phyloP scores from a whole-genome alignment of 2,329 filamentous ascomycete species.

The Stachybotrys chartarum region DNA sequence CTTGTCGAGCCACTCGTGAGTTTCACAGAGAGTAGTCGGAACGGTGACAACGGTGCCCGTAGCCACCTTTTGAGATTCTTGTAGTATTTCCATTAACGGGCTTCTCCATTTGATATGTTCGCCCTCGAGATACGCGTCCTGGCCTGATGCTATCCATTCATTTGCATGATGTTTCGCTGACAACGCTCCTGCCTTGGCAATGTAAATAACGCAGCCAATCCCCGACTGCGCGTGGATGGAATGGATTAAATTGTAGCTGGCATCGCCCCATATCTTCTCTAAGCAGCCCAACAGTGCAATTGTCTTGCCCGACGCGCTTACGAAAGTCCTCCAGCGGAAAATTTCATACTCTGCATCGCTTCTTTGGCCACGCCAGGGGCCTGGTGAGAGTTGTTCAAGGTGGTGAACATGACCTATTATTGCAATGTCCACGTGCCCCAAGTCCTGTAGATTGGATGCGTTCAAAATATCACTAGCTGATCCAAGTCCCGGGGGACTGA shows the following conservation, averaged over 20 bases:
- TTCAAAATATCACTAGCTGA: background rate
- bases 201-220: background rate
- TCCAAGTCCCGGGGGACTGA: background rate
- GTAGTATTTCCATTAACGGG: background rate
- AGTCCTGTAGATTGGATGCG: background rate
- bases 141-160: constrained; percentile 1
- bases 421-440: background rate
- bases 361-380: background rate
- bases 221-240: background rate
- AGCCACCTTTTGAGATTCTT: background rate
- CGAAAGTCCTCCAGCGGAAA: background rate
- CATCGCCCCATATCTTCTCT: background rate
- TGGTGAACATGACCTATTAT: background rate
- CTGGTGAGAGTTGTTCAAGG: background rate
- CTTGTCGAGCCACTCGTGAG: background rate
- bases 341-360: background rate
- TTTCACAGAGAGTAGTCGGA: background rate
- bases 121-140: background rate
- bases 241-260: background rate
- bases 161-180: background rate
- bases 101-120: background rate
- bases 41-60: background rate
- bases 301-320: background rate
- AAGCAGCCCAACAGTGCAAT: background rate
- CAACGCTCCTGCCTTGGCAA: background rate